Evolutionary conservation across 202 grass and related monocot species (phyloP), one percentile per base, ranked within the genome.

Genomic region (Elaeis oleifera): DNA sequence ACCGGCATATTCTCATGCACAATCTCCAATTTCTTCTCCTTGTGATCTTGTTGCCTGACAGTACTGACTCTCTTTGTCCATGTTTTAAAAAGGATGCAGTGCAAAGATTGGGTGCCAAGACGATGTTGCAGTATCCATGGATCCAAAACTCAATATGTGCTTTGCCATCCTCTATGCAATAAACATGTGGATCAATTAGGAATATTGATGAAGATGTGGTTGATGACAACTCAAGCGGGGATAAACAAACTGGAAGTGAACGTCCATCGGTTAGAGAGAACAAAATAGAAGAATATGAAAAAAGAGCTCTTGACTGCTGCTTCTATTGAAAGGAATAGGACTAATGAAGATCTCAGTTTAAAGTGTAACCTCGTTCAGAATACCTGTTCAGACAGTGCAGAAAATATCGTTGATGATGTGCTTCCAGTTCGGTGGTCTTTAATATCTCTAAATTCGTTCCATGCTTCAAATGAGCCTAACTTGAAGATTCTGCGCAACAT

Each of bases 1-100:
- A 31, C 5, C 5, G 1, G 28, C 28, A 31, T 31, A 31, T 31
- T 31, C 28, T 31, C 28, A 31, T 31, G 28, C 28, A 31, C 28
- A 6, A 31, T 31, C 28, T 31, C 28, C 5, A 31, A 31, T 31
- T 6, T 31, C 28, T 31, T 31, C 28, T 31, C 28, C 28, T 31
- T 31, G 28, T 31, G 28, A 31, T 5, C 36, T 60, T 97, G 36
- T 97, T 82, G 56, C 84, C 88, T 67, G 88, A 89, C 64, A 97
- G 86, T 67, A 92, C 84, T 58, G 92, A 92, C 86, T 97, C 91
- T 89, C 88, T 99, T 57, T 78, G 75, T 32, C 88, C 84, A 53
- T 99, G 94, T 80, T 99, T 99, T 74, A 84, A 86, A 60, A 99
- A 99, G 94, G 94, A 94, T 82, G 51, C 88, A 27, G 92, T 92